Evolutionary conservation across 805 yeast species (phyloP), one percentile per base, ranked within the genome.

Genomic region (Zygoascus biomembranicola): DNA sequence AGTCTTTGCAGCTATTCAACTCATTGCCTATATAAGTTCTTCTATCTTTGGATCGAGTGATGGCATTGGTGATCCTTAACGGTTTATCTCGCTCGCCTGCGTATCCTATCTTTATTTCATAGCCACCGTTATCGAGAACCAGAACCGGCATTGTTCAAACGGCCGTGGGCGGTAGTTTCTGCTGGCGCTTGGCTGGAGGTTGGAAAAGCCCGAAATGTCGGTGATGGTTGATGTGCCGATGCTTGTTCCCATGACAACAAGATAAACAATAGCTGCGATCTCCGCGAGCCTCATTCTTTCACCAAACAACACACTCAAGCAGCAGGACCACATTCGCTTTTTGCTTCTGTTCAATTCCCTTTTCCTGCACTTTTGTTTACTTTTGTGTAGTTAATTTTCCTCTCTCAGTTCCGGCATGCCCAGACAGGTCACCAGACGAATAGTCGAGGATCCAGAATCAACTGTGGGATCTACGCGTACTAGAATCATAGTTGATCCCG

Each of bases 51-150:
- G 96, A 84, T 55, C 85, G 77, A 8, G 85, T 75, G 2, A 94
- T 68, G 13, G 89, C 78, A 62, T 94, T 94, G 23, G 83, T 80
- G 1, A 87, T 79, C 16, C 71, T 71, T 0, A 64, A 56, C 0
- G 67, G 63, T 47, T 66, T 64, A 1, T 72, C 72, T 2, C 58
- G 59, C 0, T 54, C 59, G 1, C 63, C 63, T 1, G 78, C 69
- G 42, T 66, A 68, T 0, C 90, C 92, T 43, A 79, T 74, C 64
- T 92, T 92, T 52, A 94, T 77, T 55, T 80, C 80, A 64, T 87
- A 87, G 0, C 96, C 83, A 0, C 99, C 99, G 73, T 94, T 94
- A 63, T 94, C 99, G 14, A 94, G 69, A 4, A 94, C 80, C 28
- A 92, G 61, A 9, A 56, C 60, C 19, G 41, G 32, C 49, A 46